Evolutionary conservation across 2,329 filamentous ascomycete species (phyloP).

Genomic region (Colletotrichum costaricense): DNA sequence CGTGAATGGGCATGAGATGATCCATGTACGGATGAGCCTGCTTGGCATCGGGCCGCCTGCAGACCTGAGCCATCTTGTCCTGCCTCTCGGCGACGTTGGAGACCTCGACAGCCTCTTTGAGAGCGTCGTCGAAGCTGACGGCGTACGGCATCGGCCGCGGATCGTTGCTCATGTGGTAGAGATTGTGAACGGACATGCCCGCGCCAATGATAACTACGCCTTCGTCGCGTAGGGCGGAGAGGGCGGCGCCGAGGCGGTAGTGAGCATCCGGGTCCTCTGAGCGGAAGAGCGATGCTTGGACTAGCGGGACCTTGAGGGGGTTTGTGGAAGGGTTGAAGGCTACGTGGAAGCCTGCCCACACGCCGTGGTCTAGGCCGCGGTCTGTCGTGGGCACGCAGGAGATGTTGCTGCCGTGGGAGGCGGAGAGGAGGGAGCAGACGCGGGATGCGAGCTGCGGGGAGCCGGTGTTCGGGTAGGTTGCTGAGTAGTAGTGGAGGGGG

Average conservation of each 20-base stretch:
- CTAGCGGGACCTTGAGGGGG: constrained; percentile 73
- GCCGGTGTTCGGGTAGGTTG: constrained; percentile 73
- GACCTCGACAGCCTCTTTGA: constrained; percentile 48
- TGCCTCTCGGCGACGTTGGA: constrained; percentile 50
- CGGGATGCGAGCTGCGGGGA: constrained; percentile 68
- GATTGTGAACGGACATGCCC: constrained; percentile 81
- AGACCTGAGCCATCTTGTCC: constrained; percentile 51
- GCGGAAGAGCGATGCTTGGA: constrained; percentile 78
- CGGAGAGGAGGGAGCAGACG: constrained; percentile 64
- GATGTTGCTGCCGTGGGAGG: constrained; percentile 62
- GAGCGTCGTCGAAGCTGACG: constrained; percentile 72
- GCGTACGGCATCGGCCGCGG: constrained; percentile 65
- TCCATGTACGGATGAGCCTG: constrained; percentile 62
- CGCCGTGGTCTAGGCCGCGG: constrained; percentile 79
- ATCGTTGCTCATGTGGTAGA: constrained; percentile 62
- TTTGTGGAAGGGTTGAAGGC: constrained; percentile 72
- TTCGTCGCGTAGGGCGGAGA: constrained; percentile 74
- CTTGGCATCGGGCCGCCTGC: constrained; percentile 55
- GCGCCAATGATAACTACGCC: constrained; percentile 76
- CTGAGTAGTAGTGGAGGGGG: constrained; percentile 75
- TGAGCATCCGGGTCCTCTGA: constrained; percentile 74
- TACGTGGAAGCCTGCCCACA: constrained; percentile 76
- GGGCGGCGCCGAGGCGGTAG: constrained; percentile 74
- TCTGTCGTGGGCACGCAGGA: constrained; percentile 64
- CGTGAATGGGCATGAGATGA: constrained; percentile 60